These are phyloP conservation scores for Calophaca sinica DNA, from an alignment of 306 rosid genomes.

Conservation along the genomic window DNA sequence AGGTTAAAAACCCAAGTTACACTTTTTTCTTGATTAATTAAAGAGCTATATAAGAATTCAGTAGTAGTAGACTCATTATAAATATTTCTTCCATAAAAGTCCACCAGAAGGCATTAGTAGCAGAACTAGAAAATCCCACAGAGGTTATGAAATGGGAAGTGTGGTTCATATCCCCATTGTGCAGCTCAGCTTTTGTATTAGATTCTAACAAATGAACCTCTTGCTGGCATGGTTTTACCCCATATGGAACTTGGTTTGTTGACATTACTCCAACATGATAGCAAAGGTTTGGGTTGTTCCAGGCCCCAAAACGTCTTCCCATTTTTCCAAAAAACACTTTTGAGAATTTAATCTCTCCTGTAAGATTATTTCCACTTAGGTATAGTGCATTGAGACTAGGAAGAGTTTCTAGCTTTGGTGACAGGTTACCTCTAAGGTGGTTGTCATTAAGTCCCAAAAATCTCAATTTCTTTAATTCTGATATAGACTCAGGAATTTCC, in stretches of 20 bases:
- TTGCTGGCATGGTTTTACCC: slow-evolving; percentile 78
- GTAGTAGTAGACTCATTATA: slow-evolving; percentile 46
- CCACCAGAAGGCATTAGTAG: slow-evolving; percentile 58
- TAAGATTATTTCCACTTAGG: slow-evolving; percentile 78
- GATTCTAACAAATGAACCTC: slow-evolving; percentile 56
- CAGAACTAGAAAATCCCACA: slow-evolving; percentile 53
- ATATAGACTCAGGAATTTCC: slow-evolving; percentile 80
- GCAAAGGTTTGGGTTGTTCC: slow-evolving; percentile 86
- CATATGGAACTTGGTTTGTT: slow-evolving; percentile 59
- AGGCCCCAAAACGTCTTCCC: slow-evolving; percentile 90
- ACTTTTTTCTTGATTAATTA: slow-evolving; percentile 39
- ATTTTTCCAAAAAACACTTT: slow-evolving; percentile 65
- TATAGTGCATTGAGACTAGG: slow-evolving; percentile 77
- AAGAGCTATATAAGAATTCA: slow-evolving; percentile 40
- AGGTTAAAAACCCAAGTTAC: slow-evolving; percentile 39
- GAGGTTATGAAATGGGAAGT: slow-evolving; percentile 54
- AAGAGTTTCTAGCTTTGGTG: slow-evolving; percentile 71
- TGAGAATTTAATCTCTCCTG: slow-evolving; percentile 75
- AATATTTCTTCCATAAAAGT: slow-evolving; percentile 45
- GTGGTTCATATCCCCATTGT: slow-evolving; percentile 38
- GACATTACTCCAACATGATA: slow-evolving; percentile 57
- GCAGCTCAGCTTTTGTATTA: slow-evolving; percentile 44
- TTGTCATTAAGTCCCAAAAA: slow-evolving; percentile 82
- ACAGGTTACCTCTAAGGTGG: slow-evolving; percentile 70
- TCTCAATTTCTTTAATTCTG: slow-evolving; percentile 70